Evolutionary conservation across 176 grass and related monocot genomes (phyloP).

Genomic region (Cymbopogon citratus): DNA sequence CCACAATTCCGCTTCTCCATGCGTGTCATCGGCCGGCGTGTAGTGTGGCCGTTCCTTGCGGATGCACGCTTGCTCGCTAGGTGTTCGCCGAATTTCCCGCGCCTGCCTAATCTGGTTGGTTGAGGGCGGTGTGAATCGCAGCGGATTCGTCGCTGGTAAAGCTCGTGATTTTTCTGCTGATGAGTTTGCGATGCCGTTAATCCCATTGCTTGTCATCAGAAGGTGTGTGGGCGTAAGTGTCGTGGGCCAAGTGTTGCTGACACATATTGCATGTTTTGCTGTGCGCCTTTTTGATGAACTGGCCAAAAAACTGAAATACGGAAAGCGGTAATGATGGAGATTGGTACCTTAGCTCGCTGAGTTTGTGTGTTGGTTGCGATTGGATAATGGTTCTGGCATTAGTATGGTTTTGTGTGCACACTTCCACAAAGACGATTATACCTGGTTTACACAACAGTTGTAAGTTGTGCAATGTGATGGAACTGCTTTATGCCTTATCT

Average conservation of each 20-base stretch:
- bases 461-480: not conserved
- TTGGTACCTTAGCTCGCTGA: not conserved
- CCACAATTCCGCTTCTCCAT: not conserved
- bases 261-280: not conserved
- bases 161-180: not conserved
- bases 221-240: not conserved
- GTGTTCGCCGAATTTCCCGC: not conserved
- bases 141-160: not conserved
- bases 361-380: not conserved
- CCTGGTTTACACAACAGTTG: not conserved
- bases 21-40: too few relatives aligned
- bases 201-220: not conserved
- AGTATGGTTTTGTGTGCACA: not conserved
- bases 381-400: not conserved
- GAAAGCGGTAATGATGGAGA: not conserved
- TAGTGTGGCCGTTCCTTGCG: not conserved
- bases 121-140: not conserved
- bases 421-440: not conserved
- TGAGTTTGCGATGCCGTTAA: not conserved
- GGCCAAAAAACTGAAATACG: not conserved
- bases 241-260: not conserved
- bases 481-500: not conserved
- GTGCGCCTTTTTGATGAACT: not conserved
- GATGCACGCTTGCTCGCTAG: not conserved
- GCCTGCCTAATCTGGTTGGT: not conserved